Evolutionary conservation across 371 early-diverging fungal genomes (phyloP), one percentile per base, ranked within the genome.

Genomic region (Gilbertella persicaria): DNA sequence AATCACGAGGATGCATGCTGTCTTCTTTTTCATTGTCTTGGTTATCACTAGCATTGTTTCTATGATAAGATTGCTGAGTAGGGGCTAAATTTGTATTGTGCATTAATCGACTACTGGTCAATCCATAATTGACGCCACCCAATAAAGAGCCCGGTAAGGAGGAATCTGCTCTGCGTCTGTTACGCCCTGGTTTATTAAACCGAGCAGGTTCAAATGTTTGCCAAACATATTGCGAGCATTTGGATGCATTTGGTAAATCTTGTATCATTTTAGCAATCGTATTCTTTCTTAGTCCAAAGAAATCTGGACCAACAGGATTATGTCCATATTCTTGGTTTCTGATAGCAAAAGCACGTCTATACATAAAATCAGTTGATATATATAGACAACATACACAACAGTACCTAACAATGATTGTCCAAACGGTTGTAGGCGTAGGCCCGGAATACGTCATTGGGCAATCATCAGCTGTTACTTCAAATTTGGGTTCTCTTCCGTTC

Each of bases 301-400:
- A 92, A 46, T 95, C 95, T 3, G 94, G 94, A 2, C 95, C 95
- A 0, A 89, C 89, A 21, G 91, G 90, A 30, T 90, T 88, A 46
- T 90, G 90, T 10, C 89, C 86, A 61, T 89, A 87, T 47, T 88
- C 89, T 29, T 86, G 82, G 43, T 91, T 87, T 8, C 92, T 85
- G 36, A 96, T 82, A 23, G 82, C 79, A 57, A 78, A 78, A 5
- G 78, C 78, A 23, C 71, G 71, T 55, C 69, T 69, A 58, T 33
- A 53, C 24, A 51, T 38, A 29, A 25, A 21, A 35, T n/a, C n/a
- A n/a, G n/a, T n/a, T n/a, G n/a, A n/a, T n/a, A n/a, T n/a, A n/a
- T n/a, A n/a, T n/a, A n/a, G n/a, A n/a, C n/a, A n/a, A n/a, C n/a
- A n/a, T n/a, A n/a, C n/a, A 43, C 36, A 12, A 35, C 26, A 16